Conservation (phyloP, 2,329 filamentous ascomycete genomes). For the Aspergillus caelatus region DNA sequence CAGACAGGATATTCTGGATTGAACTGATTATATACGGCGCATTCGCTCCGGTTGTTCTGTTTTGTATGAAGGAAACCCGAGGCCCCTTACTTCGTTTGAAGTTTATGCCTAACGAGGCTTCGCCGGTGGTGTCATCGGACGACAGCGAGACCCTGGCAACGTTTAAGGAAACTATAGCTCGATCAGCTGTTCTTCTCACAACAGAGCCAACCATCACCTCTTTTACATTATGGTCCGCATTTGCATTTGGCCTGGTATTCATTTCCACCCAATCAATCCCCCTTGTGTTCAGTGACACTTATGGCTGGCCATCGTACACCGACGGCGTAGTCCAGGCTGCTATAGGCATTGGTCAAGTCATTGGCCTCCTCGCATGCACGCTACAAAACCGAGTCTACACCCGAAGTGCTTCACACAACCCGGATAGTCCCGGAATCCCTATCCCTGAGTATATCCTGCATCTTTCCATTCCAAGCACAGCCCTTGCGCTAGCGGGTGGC, state of each 20-base stretch:
- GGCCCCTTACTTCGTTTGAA: constrained; percentile 32
- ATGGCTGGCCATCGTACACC: constrained; percentile 31
- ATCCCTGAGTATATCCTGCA: constrained; percentile 50
- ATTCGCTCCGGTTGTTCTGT: constrained; percentile 42
- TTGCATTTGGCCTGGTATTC: constrained; percentile 48
- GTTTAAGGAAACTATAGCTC: constrained; percentile 33
- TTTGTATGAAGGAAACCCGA: constrained; percentile 46
- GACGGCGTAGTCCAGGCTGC: constrained; percentile 46
- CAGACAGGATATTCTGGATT: constrained; percentile 16
- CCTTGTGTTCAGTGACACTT: constrained; percentile 42
- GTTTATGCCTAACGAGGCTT: not conserved
- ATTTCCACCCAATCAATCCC: constrained; percentile 48
- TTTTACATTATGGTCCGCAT: constrained; percentile 48
- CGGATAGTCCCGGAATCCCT: constrained; percentile 41
- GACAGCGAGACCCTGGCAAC: not conserved
- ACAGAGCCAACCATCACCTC: constrained; percentile 49
- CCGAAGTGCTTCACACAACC: constrained; percentile 39
- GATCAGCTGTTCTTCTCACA: constrained; percentile 41
- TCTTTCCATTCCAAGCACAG: constrained; percentile 39
- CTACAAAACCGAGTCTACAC: constrained; percentile 28
- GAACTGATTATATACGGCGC: constrained; percentile 45
- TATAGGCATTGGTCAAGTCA: constrained; percentile 45
- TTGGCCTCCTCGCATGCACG: constrained; percentile 40
- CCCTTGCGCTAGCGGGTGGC: constrained; percentile 39
- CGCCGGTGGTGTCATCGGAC: not conserved